phyloP scores from a whole-genome alignment of 108 stramenopile species.

The Discostella stelligeroides region DNA sequence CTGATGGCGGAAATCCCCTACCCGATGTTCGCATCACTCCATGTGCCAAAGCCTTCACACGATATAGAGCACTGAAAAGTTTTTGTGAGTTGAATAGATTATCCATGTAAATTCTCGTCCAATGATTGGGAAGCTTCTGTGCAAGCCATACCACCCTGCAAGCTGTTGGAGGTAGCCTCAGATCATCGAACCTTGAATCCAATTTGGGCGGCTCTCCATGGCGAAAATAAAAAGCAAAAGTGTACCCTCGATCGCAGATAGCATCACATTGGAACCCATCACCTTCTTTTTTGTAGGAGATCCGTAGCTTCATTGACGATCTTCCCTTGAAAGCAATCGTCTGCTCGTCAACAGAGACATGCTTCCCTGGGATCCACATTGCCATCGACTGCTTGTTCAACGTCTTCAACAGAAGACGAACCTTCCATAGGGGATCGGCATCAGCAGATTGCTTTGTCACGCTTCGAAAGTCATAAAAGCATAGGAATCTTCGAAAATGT shows the following conservation, averaged over 20 bases:
- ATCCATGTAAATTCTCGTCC: slow-evolving; percentile 8
- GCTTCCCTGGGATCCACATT: slow-evolving; percentile 26
- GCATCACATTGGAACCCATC: slow-evolving; percentile 41
- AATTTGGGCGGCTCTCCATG: slow-evolving; percentile 1
- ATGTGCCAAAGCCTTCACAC: neutral
- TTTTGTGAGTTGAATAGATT: slow-evolving; percentile 11
- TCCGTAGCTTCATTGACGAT: slow-evolving; percentile 12
- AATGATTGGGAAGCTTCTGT: neutral
- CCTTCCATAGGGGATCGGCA: slow-evolving; percentile 20
- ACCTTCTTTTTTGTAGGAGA: slow-evolving; percentile 42
- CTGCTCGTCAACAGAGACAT: slow-evolving; percentile 35
- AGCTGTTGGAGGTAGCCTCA: slow-evolving; percentile 4
- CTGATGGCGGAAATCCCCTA: slow-evolving; percentile 1
- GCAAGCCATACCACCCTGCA: slow-evolving; percentile 7
- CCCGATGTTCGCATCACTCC: slow-evolving; percentile 1
- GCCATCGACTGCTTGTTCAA: slow-evolving; percentile 4
- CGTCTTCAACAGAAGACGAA: neutral
- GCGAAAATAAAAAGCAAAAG: slow-evolving; percentile 8
- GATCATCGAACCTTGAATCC: neutral
- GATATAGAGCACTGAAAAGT: slow-evolving; percentile 2
- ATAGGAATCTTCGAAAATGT: neutral
- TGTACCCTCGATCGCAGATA: slow-evolving; percentile 12
- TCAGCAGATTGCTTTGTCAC: neutral
- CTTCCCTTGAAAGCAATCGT: slow-evolving; percentile 35
- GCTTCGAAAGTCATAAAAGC: slow-evolving; percentile 10